Evolutionary conservation across 2,329 filamentous ascomycete species (phyloP), one percentile per base, ranked within the genome.

Genomic region (Calonectria crousiana): DNA sequence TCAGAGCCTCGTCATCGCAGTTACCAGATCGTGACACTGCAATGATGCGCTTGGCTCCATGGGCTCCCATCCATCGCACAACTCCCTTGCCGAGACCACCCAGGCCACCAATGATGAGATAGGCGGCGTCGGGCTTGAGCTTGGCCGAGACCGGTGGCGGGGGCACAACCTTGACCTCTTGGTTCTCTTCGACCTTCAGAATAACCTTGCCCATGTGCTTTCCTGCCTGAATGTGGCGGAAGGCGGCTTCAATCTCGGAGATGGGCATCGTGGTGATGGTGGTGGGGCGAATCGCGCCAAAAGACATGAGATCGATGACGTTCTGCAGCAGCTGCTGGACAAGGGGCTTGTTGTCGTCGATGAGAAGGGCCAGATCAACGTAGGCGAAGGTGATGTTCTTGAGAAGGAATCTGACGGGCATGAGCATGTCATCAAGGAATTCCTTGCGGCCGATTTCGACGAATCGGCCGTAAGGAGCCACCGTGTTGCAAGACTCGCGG

Each of bases 1-100:
- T 56, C 8, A 70, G 23, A n/a, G 53, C 67, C 47, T 70, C 68
- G 28, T 70, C 58, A 28, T 70, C 68, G 26, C 58, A 70, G 20
- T 44, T 56, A 14, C 58, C 68, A 30, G 58, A 65, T 70, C 83
- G 75, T 0, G 81, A 81, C 1, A 84, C 71, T 20, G 83, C 78
- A 4, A 82, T 72, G 26, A 85, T 76, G 34, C 80, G 74, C 9
- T 75, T 76, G 5, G 82, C 82, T 0, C 83, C 83, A 0, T 71
- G 69, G 18, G 56, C 62, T 30, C 47, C 73, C 52, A 79, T 71
- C 74, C 76, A 75, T 23, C 56, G 32, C 10, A 69, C 71, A 28
- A 82, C 70, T 2, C 69, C 62, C 6, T 72, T 67, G 14, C 79
- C 79, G 26, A 80, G 72, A 53, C 79, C 78, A 26, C 76, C 75